Evolutionary conservation across 192 early-diverging fungal genomes (phyloP).

Genomic region (Umbelopsis vinacea): DNA sequence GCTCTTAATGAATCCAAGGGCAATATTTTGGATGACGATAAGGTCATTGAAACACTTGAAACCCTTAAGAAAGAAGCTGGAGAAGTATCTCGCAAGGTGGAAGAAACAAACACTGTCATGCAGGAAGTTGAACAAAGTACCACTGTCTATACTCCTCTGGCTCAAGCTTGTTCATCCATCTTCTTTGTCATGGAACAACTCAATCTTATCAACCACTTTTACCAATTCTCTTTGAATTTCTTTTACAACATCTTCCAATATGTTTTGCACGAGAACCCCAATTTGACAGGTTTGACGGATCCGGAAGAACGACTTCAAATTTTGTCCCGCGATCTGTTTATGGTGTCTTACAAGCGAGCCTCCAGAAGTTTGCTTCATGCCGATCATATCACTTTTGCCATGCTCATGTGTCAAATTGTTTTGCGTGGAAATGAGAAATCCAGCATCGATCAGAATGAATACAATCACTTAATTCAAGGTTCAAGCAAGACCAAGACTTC

Average conservation of each 20-base stretch:
- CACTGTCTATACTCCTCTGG: constrained; percentile 87
- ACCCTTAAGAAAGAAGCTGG: constrained; percentile 95
- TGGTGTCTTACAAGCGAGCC: constrained; percentile 77
- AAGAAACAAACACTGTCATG: constrained; percentile 94
- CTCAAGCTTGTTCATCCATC: constrained; percentile 87
- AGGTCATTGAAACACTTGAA: constrained; percentile 92
- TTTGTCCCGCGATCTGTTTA: constrained; percentile 84
- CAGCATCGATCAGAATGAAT: constrained; percentile 64
- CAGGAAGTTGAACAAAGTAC: constrained; percentile 95
- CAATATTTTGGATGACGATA: constrained; percentile 97
- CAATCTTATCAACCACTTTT: constrained; percentile 87
- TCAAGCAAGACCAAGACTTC: neutral
- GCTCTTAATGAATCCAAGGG: constrained; percentile 94
- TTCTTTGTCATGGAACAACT: constrained; percentile 99
- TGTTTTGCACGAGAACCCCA: constrained; percentile 78
- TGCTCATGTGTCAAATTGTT: constrained; percentile 89
- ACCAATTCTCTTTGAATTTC: constrained; percentile 98
- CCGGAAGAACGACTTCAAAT: constrained; percentile 71
- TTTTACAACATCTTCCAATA: constrained; percentile 92
- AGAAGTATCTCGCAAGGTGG: constrained; percentile 90
- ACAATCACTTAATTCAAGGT: constrained; percentile 65
- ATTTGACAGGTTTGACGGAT: constrained; percentile 68
- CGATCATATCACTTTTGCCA: constrained; percentile 87
- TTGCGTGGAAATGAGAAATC: constrained; percentile 58
- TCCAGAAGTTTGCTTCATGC: constrained; percentile 88